Evolutionary conservation across 768 basidiomycete species (phyloP).

Genomic region (Mycena floridula): DNA sequence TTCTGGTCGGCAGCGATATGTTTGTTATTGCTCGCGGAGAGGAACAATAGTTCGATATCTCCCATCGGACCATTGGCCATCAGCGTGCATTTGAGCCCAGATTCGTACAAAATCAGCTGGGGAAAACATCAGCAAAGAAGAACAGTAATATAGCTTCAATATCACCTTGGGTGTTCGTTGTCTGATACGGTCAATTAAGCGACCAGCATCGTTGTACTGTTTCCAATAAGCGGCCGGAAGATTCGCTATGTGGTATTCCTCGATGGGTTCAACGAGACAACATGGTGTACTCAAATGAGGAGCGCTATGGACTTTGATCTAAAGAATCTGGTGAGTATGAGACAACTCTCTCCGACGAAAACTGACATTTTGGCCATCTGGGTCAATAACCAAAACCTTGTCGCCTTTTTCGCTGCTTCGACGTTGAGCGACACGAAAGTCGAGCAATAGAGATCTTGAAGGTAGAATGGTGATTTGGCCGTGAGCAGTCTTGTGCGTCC

Average conservation of each 20-base stretch:
- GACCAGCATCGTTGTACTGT: slow-evolving; percentile 39
- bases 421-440: slow-evolving; percentile 51
- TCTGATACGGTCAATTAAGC: slow-evolving; percentile 41
- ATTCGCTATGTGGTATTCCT: slow-evolving; percentile 23
- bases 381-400: slow-evolving; percentile 38
- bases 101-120: slow-evolving; percentile 37
- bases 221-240: slow-evolving; percentile 38
- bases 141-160: neutral
- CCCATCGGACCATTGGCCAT: slow-evolving; percentile 46
- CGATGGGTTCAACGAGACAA: slow-evolving; percentile 37
- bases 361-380: slow-evolving; percentile 21
- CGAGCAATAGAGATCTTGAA: slow-evolving; percentile 43
- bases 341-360: neutral
- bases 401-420: slow-evolving; percentile 37
- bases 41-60: slow-evolving; percentile 40
- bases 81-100: slow-evolving; percentile 35
- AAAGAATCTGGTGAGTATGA: neutral
- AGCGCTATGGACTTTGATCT: slow-evolving; percentile 42
- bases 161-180: slow-evolving; percentile 47
- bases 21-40: slow-evolving; percentile 1
- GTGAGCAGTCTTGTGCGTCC: slow-evolving; percentile 40
- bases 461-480: slow-evolving; percentile 47
- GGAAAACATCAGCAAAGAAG: neutral
- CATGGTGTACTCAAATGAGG: slow-evolving; percentile 46
- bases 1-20: neutral